Percentiles rank a stretch among this genome's conserved stretches.
These are phyloP conservation scores for Cladophialophora psammophila DNA, from an alignment of 2,329 filamentous ascomycete genomes.

Conservation along the genomic window DNA sequence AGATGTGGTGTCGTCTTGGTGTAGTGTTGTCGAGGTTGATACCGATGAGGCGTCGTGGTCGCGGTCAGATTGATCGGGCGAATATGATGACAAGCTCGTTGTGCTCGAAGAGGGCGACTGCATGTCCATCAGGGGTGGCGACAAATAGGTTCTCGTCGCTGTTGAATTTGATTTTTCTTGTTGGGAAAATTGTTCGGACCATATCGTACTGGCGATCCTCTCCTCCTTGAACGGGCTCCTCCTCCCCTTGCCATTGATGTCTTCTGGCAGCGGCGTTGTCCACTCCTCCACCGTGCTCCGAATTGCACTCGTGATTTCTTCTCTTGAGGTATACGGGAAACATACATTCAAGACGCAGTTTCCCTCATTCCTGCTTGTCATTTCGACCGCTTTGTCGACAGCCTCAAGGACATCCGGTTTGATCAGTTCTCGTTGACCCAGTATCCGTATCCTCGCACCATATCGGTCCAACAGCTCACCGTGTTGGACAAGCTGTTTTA, in stretches of 20 bases:
- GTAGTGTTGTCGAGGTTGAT: conserved; percentile 28
- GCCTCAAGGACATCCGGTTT: conserved; percentile 87
- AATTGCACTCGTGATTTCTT: conserved; percentile 92
- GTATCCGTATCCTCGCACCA: conserved; percentile 82
- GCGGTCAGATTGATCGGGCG: conserved; percentile 26
- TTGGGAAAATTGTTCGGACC: conserved; percentile 67
- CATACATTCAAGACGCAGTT: conserved; percentile 87
- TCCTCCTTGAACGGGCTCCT: conserved; percentile 83
- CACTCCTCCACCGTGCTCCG: conserved; percentile 87
- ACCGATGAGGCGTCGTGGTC: conserved; percentile 32
- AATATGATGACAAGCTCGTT: conserved; percentile 38
- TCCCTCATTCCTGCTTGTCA: conserved; percentile 81
- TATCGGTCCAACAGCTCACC: conserved; percentile 93
- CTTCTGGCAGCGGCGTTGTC: conserved; percentile 69
- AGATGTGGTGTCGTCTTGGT: conserved; percentile 24
- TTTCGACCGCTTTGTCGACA: conserved; percentile 82
- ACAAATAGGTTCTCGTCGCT: conserved; percentile 38
- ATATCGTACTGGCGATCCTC: conserved; percentile 85
- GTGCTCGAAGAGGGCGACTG: conserved; percentile 38
- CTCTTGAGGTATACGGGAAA: conserved; percentile 94
- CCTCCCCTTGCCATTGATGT: conserved; percentile 47
- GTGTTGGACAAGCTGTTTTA: conserved; percentile 89
- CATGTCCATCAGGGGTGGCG: conserved; percentile 45
- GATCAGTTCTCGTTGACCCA: conserved; percentile 84
- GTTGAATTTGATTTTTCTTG: conserved; percentile 42